Conservation (phyloP, 2,329 filamentous ascomycete species). For the Cytospora chrysosperma region DNA sequence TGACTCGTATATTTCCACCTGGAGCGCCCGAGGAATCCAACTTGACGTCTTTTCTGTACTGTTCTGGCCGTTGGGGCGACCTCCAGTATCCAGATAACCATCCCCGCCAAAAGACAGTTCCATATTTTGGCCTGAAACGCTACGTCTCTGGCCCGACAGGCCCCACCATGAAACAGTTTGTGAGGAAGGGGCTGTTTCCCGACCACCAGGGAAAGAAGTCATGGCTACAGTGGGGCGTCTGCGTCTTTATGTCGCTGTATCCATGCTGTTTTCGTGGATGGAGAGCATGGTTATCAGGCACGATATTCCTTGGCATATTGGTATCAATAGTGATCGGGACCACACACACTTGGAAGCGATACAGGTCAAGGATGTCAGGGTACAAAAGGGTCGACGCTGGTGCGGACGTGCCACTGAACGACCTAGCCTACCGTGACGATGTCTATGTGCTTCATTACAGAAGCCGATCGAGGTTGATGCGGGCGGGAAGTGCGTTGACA, state of each 20-base stretch:
- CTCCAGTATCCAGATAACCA: conserved; percentile 32
- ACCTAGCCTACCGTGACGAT: conserved; percentile 4
- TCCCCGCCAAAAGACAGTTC: conserved; percentile 34
- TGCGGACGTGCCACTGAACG: conserved; percentile 13
- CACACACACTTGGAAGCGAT: background rate
- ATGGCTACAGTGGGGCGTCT: conserved; percentile 33
- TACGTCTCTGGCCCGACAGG: conserved; percentile 35
- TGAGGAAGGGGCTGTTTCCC: conserved; percentile 35
- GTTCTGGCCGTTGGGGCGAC: conserved; percentile 37
- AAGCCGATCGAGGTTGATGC: background rate
- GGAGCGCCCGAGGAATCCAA: conserved; percentile 25
- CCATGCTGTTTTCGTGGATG: conserved; percentile 37
- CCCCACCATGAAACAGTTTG: conserved; percentile 34
- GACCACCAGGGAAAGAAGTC: conserved; percentile 27
- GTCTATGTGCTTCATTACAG: background rate
- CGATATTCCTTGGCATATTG: conserved; percentile 21
- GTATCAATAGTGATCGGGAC: conserved; percentile 11
- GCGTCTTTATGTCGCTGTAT: conserved; percentile 33
- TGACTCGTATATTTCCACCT: conserved; percentile 28
- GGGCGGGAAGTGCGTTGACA: background rate
- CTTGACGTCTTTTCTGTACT: conserved; percentile 37
- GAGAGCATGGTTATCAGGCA: conserved; percentile 33
- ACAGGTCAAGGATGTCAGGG: conserved; percentile 22
- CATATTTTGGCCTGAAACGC: conserved; percentile 35
- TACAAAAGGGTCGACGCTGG: conserved; percentile 11